phyloP scores from a whole-genome alignment of 139 green algal genomes.

The Chlorella sp. region DNA sequence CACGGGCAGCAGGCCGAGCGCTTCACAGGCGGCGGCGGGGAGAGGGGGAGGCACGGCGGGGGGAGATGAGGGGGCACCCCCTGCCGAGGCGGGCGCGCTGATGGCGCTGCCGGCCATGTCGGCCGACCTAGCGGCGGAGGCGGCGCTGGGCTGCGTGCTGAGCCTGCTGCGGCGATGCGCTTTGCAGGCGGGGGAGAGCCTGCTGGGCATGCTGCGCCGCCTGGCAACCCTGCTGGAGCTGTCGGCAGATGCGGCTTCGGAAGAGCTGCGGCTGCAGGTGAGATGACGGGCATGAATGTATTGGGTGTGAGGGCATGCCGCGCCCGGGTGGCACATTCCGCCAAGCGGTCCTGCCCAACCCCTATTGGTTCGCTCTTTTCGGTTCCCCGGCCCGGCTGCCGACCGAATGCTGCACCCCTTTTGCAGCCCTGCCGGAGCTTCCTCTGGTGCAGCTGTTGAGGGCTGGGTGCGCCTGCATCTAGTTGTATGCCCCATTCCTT shows the following conservation, averaged over 20 bases:
- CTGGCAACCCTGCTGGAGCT: conserved; percentile 60
- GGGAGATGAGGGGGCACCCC: not conserved
- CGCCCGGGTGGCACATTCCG: too few species aligned
- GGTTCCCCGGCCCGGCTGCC: too few species aligned
- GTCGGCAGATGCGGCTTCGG: not conserved
- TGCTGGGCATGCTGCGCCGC: conserved; percentile 57
- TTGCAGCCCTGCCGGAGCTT: too few species aligned
- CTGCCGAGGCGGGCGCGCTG: not conserved
- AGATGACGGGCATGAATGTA: not conserved
- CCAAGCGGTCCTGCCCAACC: too few species aligned
- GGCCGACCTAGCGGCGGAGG: conserved; percentile 66
- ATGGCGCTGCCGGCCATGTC: conserved; percentile 54
- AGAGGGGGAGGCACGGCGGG: too few species aligned
- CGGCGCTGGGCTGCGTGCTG: conserved; percentile 33
- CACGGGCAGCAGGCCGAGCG: not conserved
- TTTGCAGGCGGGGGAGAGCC: not conserved
- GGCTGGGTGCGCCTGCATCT: too few species aligned
- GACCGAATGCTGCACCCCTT: too few species aligned
- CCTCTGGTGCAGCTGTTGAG: too few species aligned
- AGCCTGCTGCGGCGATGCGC: conserved; percentile 7
- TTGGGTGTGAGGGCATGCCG: too few species aligned
- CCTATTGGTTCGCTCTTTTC: too few species aligned
- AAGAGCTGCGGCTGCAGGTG: conserved; percentile 43
- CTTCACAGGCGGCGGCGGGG: not conserved
- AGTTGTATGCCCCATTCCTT: too few species aligned